Conservation (phyloP, 2,329 filamentous ascomycete species). For the Pseudogymnoascus sp. region DNA sequence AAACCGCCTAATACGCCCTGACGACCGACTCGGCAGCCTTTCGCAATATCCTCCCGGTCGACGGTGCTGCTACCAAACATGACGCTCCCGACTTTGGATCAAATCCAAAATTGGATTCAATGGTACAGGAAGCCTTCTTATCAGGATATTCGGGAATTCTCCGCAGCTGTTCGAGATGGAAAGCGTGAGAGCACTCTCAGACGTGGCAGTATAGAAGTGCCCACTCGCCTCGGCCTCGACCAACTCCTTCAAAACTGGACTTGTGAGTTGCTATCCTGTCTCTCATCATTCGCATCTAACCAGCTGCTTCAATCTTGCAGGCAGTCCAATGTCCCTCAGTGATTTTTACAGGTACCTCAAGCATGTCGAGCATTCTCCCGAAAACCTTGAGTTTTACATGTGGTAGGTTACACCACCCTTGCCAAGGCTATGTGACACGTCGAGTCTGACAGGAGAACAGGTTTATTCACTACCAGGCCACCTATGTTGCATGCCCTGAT, state of each 20-base stretch:
- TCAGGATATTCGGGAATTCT: constrained; percentile 38
- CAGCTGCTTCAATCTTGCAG: constrained; percentile 18
- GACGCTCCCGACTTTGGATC: background rate
- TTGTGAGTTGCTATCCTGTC: constrained; percentile 26
- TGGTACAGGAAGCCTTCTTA: constrained; percentile 45
- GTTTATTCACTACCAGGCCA: constrained; percentile 37
- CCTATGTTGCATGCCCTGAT: constrained; percentile 18
- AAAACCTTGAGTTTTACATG: constrained; percentile 42
- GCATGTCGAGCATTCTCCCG: constrained; percentile 39
- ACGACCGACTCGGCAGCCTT: background rate
- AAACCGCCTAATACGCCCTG: background rate
- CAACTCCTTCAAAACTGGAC: constrained; percentile 40
- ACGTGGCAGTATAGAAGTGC: constrained; percentile 31
- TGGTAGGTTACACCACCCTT: constrained; percentile 29
- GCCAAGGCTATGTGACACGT: background rate
- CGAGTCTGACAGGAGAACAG: constrained; percentile 20
- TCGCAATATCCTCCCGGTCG: background rate
- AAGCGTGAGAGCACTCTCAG: constrained; percentile 30
- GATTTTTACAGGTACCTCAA: constrained; percentile 45
- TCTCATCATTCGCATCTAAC: background rate
- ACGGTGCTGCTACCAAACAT: background rate
- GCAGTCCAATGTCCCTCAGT: constrained; percentile 40
- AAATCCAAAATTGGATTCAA: constrained; percentile 27
- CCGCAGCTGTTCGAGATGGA: constrained; percentile 30
- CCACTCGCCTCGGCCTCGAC: constrained; percentile 34